Evolutionary conservation across 2,329 filamentous ascomycete genomes (phyloP).

Genomic region (Kalmusia sp.): DNA sequence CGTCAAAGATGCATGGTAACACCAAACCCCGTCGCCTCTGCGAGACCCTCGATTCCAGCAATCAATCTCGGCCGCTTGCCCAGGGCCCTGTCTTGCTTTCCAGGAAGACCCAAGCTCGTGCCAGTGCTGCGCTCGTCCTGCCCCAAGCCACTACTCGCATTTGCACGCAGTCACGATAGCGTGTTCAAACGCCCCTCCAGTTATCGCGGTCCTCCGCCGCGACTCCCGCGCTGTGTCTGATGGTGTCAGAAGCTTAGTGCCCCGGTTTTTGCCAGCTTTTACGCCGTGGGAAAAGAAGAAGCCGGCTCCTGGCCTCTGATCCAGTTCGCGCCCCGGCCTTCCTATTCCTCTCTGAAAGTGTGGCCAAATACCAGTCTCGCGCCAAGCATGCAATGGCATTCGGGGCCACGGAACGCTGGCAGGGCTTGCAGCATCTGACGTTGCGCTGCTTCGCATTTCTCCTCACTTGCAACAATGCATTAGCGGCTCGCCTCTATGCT

Average conservation of each 20-base stretch:
- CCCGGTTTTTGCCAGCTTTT: constrained; percentile 34
- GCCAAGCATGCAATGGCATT: constrained; percentile 35
- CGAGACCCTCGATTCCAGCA: constrained; percentile 44
- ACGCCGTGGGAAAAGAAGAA: too few relatives aligned
- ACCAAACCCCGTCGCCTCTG: constrained; percentile 44
- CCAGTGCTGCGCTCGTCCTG: constrained; percentile 40
- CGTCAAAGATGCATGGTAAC: constrained; percentile 42
- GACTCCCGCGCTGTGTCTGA: constrained; percentile 41
- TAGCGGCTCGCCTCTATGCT: constrained; percentile 38
- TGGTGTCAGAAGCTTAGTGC: constrained; percentile 28
- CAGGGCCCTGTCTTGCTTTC: constrained; percentile 25
- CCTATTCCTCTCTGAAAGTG: constrained; percentile 23
- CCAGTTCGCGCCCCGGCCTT: constrained; percentile 28
- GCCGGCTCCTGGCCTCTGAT: constrained; percentile 33
- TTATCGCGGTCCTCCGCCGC: constrained; percentile 33
- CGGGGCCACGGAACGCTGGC: constrained; percentile 34
- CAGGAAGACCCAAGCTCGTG: constrained; percentile 41
- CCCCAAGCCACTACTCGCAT: constrained; percentile 43
- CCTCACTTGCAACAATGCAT: constrained; percentile 41
- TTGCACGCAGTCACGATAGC: constrained; percentile 41
- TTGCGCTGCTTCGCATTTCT: constrained; percentile 35
- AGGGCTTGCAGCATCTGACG: constrained; percentile 41
- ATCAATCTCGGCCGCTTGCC: constrained; percentile 36
- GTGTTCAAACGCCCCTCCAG: constrained; percentile 44
- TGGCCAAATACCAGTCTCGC: constrained; percentile 29